Base-by-base conservation (phyloP, 2,329 filamentous ascomycete species). In the Tolypocladium ovalisporum region DNA sequence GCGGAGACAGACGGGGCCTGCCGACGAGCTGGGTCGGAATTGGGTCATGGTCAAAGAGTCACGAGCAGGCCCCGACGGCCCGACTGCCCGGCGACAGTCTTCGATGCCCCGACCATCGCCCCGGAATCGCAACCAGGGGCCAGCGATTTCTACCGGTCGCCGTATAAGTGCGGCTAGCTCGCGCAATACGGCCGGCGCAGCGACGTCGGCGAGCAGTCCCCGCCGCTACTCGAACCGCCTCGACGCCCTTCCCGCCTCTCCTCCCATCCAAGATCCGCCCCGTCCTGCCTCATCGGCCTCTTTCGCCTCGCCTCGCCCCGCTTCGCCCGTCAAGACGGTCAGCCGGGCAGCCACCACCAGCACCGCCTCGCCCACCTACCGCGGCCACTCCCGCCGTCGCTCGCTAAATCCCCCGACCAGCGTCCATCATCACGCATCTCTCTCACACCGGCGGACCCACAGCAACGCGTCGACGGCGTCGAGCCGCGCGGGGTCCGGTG, bases 1-100 rank as follows among this genome's bases (percentile, higher is more conserved):
- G 66, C 74, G 81, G 47, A 74, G 81, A 49, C 81, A 84, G 59
- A 75, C 80, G n/a, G 71, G 75, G 56, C 67, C 74, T 1, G 73
- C 76, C 22, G 79, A 83, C 60, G 82, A 86, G 49, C 73, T 88
- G 7, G 76, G 81, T 35, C 80, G 78, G 57, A 88, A 85, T 71
- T 91, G 88, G 88, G 85, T 91, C 34, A 77, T 91, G 61, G 83
- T 91, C 32, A 74, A 75, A 57, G 78, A 78, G 51, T 68, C 68
- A 22, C 61, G 61, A 35, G 59, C 61, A 39, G 56, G 59, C 12
- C 12, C 39, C 8, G 59, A 64, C 62, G 27, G 60, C 57, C 69
- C 55, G 60, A 59, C 66, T 51, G 64, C 64, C 15, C 66, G 65
- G 32, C 65, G 67, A 52, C 63, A 65, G 44, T 58, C 62, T 8